These are phyloP conservation scores for Fistulinella staudtii DNA, from an alignment of 1,284 basidiomycete species.

Conservation along the genomic window DNA sequence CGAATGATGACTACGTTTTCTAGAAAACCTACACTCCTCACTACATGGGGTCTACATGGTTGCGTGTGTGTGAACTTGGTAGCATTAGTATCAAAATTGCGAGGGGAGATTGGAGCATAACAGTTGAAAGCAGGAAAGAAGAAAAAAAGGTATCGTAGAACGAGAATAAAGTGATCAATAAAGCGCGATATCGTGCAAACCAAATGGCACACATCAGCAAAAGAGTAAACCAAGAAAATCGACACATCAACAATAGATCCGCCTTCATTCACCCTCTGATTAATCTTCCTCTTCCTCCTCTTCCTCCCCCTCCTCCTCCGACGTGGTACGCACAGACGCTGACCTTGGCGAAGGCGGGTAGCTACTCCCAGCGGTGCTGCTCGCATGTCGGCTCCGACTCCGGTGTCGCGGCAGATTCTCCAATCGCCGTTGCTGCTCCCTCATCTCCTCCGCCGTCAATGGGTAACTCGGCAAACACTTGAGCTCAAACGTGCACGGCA, in stretches of 20 bases:
- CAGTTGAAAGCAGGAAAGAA: too few relatives aligned
- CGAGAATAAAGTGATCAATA: conserved; percentile 29
- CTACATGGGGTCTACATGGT: too few relatives aligned
- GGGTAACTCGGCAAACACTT: conserved; percentile 46
- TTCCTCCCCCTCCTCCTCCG: conserved; percentile 18
- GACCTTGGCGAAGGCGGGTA: conserved; percentile 6
- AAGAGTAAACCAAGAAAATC: too few relatives aligned
- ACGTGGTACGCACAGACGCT: conserved; percentile 9
- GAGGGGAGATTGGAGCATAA: too few relatives aligned
- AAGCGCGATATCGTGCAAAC: conserved; percentile 14
- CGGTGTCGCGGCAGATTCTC: conserved; percentile 19
- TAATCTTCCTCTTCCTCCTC: too few relatives aligned
- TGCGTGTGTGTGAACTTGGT: too few relatives aligned
- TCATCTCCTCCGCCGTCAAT: conserved; percentile 48
- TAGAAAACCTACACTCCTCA: too few relatives aligned
- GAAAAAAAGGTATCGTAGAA: not conserved
- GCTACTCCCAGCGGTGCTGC: not conserved
- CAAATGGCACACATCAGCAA: conserved; percentile 5
- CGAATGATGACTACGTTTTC: too few relatives aligned
- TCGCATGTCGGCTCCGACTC: conserved; percentile 14
- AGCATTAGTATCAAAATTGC: too few relatives aligned
- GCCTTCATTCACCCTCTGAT: too few relatives aligned
- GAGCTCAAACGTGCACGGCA: conserved; percentile 61
- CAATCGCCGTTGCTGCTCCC: conserved; percentile 40
- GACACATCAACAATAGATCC: too few relatives aligned